Base-by-base conservation (phyloP, 2,329 filamentous ascomycete species). In the Aureobasidium sp. region DNA sequence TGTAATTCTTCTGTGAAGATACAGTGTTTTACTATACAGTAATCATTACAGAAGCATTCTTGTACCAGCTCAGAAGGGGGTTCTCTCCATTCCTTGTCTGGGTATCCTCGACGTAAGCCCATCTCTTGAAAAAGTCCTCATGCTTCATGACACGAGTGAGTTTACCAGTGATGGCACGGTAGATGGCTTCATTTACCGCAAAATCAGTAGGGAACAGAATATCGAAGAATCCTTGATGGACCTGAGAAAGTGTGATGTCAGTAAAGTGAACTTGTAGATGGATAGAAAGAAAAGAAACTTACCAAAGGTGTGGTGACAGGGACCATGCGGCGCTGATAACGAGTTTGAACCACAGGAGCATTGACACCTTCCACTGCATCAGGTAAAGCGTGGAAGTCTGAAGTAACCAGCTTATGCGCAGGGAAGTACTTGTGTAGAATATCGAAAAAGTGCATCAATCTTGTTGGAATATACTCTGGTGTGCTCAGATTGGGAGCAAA, bases 131-230 rank as follows among this genome's bases (percentile, higher is more conserved):
- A 72, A 97, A 99, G 67, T 95, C 90, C 72, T 93, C 91, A 70
- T 99, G 94, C 41, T 87, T 86, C 73, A 87, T 83, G 57, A 96
- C 90, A 57, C 88, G 84, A 2, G 92, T 96, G 69, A 97, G 80
- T 73, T 95, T 94, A 36, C 93, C 93, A 0, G 94, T 99, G 69
- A 97, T 86, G 65, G 91, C 91, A 62, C 90, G 87, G 77, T 99
- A 99, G 68, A 97, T 86, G 69, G 91, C 87, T 75, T 97, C 92
- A 76, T 94, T 88, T 67, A 96, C 87, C 65, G 84, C 82, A 73
- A 99, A 99, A 75, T 99, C 89, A 12, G 94, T 99, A 0, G 94
- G 94, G 78, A 99, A 99, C 72, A 99, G 87, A 69, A 99, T 97
- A 73, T 99, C 95, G 72, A 99, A 99, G 76, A 96, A 97, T 50